Conservation (phyloP, 352 stramenopile species). For the Pythium brachiatum region DNA sequence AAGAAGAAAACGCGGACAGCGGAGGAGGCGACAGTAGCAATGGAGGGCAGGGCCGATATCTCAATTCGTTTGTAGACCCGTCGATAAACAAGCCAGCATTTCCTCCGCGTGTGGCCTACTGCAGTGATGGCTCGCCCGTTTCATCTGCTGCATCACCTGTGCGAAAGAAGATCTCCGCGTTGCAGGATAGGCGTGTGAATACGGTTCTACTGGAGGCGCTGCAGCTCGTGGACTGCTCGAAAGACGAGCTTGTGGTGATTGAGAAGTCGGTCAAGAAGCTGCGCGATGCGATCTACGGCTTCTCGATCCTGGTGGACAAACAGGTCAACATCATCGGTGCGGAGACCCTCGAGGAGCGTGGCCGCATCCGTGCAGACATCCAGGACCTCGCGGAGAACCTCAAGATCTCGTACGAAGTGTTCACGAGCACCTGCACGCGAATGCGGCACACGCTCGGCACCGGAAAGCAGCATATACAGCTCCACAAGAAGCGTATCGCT, state of each 20-base stretch:
- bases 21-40: too few relatives aligned
- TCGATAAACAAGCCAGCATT: slow-evolving; percentile 1
- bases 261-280: slow-evolving; percentile 58
- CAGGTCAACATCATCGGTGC: slow-evolving; percentile 63
- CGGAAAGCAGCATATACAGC: slow-evolving; percentile 51
- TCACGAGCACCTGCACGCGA: slow-evolving; percentile 52
- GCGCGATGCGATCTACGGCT: slow-evolving; percentile 56
- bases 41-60: background rate
- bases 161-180: slow-evolving; percentile 54
- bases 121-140: slow-evolving; percentile 9
- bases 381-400: slow-evolving; percentile 59
- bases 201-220: slow-evolving; percentile 58
- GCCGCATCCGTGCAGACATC: slow-evolving; percentile 55
- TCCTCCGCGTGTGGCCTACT: slow-evolving; percentile 14
- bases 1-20: background rate
- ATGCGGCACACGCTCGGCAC: slow-evolving; percentile 53
- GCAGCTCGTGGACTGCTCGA: slow-evolving; percentile 59
- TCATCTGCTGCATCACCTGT: slow-evolving; percentile 31
- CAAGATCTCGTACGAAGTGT: slow-evolving; percentile 45
- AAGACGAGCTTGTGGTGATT: slow-evolving; percentile 52
- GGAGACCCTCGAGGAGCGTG: slow-evolving; percentile 41
- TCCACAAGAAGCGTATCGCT: slow-evolving; percentile 44
- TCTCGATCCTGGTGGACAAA: slow-evolving; percentile 73
- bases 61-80: slow-evolving; percentile 17
- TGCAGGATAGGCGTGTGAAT: slow-evolving; percentile 59